These are phyloP conservation scores for Panicum miliaceum DNA, from an alignment of 176 grass and related monocot species.

Conservation along the genomic window DNA sequence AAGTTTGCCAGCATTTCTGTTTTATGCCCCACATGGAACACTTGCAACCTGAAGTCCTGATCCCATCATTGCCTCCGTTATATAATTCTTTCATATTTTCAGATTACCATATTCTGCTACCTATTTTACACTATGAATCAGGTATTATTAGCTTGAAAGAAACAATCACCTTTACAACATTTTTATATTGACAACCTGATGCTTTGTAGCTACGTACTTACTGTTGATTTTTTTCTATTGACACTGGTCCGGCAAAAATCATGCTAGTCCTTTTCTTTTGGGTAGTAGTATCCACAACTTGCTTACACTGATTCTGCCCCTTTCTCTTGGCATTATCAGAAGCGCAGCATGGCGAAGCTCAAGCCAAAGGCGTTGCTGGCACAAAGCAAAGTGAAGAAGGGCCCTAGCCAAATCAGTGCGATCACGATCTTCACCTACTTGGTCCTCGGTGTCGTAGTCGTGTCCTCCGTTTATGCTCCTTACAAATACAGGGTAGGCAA, in stretches of 20 bases:
- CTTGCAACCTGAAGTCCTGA: background rate
- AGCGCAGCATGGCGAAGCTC: slow-evolving; percentile 61
- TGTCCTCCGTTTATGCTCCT: slow-evolving; percentile 55
- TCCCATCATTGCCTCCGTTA: background rate
- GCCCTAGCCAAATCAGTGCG: slow-evolving; percentile 57
- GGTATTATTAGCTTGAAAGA: background rate
- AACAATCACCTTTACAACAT: background rate
- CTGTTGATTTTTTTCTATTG: background rate
- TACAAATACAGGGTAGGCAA: slow-evolving; percentile 60
- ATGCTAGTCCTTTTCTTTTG: background rate
- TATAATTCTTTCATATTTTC: background rate
- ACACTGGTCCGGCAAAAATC: background rate
- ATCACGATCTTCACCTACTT: slow-evolving; percentile 60
- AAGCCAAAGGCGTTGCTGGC: slow-evolving; percentile 78
- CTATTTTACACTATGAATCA: background rate
- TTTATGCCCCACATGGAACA: background rate
- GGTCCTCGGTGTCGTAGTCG: slow-evolving; percentile 35
- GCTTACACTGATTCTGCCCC: background rate
- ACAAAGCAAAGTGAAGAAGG: slow-evolving; percentile 82
- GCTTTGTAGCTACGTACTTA: background rate
- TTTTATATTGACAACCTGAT: background rate
- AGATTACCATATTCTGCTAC: background rate
- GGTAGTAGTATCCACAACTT: background rate
- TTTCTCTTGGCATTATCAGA: slow-evolving; percentile 29
- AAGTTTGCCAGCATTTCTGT: background rate